Conservation (phyloP, 345 rosid genomes). For the Chamaenerion angustifolium region DNA sequence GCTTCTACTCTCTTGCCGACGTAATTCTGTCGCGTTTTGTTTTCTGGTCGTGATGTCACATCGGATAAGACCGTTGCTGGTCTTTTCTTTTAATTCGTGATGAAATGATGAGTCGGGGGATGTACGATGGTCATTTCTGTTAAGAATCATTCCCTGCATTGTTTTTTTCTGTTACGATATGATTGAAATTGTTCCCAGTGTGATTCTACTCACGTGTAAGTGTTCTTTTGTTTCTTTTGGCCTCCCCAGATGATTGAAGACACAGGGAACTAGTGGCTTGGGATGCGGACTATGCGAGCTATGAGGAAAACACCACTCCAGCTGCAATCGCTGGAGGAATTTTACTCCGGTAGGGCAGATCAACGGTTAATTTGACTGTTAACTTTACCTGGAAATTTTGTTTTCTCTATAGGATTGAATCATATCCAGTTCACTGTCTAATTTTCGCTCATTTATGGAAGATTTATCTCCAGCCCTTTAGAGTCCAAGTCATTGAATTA, state of each 20-base stretch:
- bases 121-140: not conserved
- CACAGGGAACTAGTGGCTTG: conserved; percentile 1
- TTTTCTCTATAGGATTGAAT: not conserved
- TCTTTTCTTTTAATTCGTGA: not conserved
- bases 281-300: conserved; percentile 16
- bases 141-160: not conserved
- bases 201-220: not conserved
- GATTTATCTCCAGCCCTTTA: too few species aligned
- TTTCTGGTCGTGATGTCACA: not conserved
- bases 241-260: conserved; percentile 5
- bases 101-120: not conserved
- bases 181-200: not conserved
- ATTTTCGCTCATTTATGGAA: too few species aligned
- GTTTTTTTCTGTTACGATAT: not conserved
- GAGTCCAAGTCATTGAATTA: too few species aligned
- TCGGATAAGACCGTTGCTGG: not conserved
- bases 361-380: not conserved
- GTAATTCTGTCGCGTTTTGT: not conserved
- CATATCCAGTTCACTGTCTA: too few species aligned
- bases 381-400: too few species aligned
- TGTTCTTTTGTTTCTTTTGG: not conserved
- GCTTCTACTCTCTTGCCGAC: conserved; percentile 1
- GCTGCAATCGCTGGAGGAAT: conserved; percentile 53
- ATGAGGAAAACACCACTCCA: conserved; percentile 66
- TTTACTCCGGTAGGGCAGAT: conserved; percentile 35